Conservation (phyloP, 768 basidiomycete genomes). For the Amanita rimosa region DNA sequence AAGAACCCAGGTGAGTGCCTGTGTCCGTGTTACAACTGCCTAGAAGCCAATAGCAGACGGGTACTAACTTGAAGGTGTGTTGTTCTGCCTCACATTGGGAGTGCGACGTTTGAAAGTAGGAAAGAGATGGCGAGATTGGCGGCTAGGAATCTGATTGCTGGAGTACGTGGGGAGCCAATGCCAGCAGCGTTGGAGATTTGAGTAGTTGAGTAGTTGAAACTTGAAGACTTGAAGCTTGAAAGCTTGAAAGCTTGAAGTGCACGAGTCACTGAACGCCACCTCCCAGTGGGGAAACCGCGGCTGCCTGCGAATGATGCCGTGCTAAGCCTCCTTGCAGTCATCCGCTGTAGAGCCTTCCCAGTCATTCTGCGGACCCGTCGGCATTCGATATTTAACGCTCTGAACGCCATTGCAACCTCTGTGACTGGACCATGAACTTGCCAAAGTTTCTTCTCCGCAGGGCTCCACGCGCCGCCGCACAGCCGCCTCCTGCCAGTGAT, state of each 20-base stretch:
- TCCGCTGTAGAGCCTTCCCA: too few species aligned
- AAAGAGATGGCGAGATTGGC: slow-evolving; percentile 73
- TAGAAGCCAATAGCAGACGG: neutral
- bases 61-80: slow-evolving; percentile 69
- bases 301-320: neutral
- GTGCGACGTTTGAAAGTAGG: slow-evolving; percentile 80
- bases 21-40: neutral
- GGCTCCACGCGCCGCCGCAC: neutral
- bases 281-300: too few species aligned
- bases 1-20: slow-evolving; percentile 49
- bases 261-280: too few species aligned
- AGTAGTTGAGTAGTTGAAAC: too few species aligned
- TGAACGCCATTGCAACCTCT: neutral
- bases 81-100: slow-evolving; percentile 85
- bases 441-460: slow-evolving; percentile 5
- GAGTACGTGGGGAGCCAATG: slow-evolving; percentile 39
- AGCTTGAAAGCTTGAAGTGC: too few species aligned
- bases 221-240: too few species aligned
- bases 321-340: neutral
- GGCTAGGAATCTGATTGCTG: slow-evolving; percentile 56
- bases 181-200: slow-evolving; percentile 31
- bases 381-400: neutral
- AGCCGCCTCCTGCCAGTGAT: neutral
- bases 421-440: neutral
- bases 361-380: too few species aligned